Evolutionary conservation across 441 rosid species (phyloP).

Genomic region (Gossypium trilobum): DNA sequence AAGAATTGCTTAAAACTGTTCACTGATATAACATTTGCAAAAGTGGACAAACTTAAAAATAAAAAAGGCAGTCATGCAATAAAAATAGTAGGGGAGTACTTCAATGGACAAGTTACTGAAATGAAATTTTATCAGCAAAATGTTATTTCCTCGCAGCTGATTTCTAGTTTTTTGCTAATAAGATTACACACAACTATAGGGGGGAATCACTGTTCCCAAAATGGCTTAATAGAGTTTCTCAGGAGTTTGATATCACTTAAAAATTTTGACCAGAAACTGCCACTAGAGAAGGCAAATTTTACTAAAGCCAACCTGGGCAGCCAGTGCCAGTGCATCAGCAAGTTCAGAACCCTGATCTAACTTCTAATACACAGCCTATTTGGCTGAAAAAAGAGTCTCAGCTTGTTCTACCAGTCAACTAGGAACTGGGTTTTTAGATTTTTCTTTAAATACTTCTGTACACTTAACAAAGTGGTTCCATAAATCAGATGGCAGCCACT

Average conservation of each 20-base stretch:
- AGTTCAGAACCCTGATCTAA: slow-evolving; percentile 33
- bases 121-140: not conserved
- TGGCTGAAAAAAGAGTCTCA: slow-evolving; percentile 24
- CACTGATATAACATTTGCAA: not conserved
- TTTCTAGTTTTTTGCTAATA: slow-evolving; percentile 10
- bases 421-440: slow-evolving; percentile 12
- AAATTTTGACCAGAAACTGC: slow-evolving; percentile 60
- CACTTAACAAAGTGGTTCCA: slow-evolving; percentile 28
- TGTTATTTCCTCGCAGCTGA: slow-evolving; percentile 1
- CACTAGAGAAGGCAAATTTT: slow-evolving; percentile 86
- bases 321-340: slow-evolving; percentile 27
- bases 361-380: slow-evolving; percentile 43
- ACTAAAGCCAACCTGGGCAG: slow-evolving; percentile 96
- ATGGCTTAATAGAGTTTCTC: slow-evolving; percentile 20
- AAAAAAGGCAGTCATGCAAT: not conserved
- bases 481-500: slow-evolving; percentile 25
- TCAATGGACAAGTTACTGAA: not conserved
- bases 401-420: slow-evolving; percentile 28
- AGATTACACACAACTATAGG: slow-evolving; percentile 25
- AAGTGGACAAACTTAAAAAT: not conserved
- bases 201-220: slow-evolving; percentile 16
- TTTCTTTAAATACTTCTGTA: slow-evolving; percentile 34
- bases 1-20: not conserved
- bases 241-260: slow-evolving; percentile 20
- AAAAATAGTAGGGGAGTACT: not conserved